phyloP scores from a whole-genome alignment of 352 stramenopile genomes.

The Phytophthora syringae region DNA sequence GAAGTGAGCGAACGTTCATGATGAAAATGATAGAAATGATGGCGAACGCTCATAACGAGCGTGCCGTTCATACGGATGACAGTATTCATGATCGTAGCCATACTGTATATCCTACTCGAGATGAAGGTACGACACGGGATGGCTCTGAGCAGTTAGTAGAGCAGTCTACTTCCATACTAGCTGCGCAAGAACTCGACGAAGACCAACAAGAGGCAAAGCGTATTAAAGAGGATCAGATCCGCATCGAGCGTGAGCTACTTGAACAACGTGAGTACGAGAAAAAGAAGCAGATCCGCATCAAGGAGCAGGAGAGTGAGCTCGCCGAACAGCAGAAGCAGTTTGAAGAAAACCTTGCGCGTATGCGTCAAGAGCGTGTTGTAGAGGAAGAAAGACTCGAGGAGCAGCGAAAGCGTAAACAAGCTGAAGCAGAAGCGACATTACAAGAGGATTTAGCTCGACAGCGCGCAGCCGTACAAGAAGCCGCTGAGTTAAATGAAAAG shows the following conservation, averaged over 20 bases:
- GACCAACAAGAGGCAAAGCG: conserved; percentile 53
- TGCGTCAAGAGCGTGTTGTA: conserved; percentile 42
- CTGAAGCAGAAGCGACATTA: conserved; percentile 40
- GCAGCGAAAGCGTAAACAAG: conserved; percentile 28
- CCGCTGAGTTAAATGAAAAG: conserved; percentile 36
- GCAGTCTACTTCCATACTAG: background rate
- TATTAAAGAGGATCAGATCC: conserved; percentile 45
- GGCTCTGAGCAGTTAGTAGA: background rate
- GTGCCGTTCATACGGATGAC: background rate
- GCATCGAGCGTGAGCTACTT: conserved; percentile 52
- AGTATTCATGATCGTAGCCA: background rate
- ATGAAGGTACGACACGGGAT: background rate
- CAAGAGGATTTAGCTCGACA: conserved; percentile 46
- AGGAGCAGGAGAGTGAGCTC: conserved; percentile 48
- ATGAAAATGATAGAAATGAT: conserved; percentile 80
- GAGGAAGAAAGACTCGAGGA: conserved; percentile 44
- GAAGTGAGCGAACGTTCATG: conserved; percentile 50
- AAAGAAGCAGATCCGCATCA: conserved; percentile 41
- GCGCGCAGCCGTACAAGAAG: conserved; percentile 41
- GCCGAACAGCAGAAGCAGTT: conserved; percentile 45
- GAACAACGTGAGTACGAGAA: conserved; percentile 61
- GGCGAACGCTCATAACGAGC: conserved; percentile 32
- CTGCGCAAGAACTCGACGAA: conserved; percentile 16
- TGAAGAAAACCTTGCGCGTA: conserved; percentile 49
- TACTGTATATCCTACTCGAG: background rate